Evolutionary conservation across 73 alveolate species (phyloP).

Genomic region (Paramecium sonneborni): DNA sequence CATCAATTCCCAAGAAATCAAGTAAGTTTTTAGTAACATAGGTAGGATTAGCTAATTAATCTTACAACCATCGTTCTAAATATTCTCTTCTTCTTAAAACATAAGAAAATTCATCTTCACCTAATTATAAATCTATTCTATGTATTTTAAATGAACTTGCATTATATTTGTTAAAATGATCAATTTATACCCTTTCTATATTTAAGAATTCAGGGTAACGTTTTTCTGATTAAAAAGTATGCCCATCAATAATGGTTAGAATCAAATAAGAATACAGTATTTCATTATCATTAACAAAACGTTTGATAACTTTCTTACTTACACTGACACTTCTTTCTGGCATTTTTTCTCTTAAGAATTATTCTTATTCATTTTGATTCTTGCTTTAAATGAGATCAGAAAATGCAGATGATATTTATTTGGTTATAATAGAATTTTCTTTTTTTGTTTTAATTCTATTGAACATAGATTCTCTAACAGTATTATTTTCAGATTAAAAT

Average conservation of each 20-base stretch:
- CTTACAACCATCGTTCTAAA: neutral
- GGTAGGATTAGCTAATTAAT: neutral
- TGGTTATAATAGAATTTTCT: neutral
- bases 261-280: constrained; percentile 18
- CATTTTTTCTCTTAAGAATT: neutral
- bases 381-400: neutral
- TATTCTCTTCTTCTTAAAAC: constrained; percentile 32
- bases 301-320: neutral
- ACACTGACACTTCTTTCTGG: neutral
- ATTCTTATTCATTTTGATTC: constrained; percentile 30
- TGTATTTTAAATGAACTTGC: neutral
- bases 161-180: neutral
- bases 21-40: neutral
- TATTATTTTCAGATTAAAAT: neutral
- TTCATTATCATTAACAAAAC: constrained; percentile 43
- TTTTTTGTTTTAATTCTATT: neutral
- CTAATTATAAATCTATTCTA: neutral
- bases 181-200: neutral
- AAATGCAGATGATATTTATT: neutral
- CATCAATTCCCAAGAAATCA: constrained; percentile 6
- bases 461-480: neutral
- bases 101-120: constrained; percentile 52
- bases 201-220: constrained; percentile 25
- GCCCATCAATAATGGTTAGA: neutral
- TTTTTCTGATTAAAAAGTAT: constrained; percentile 21